Percentiles rank a stretch among this genome's conserved stretches.
phyloP scores from a whole-genome alignment of 768 basidiomycete species.

The Leccinum sublutescens region DNA sequence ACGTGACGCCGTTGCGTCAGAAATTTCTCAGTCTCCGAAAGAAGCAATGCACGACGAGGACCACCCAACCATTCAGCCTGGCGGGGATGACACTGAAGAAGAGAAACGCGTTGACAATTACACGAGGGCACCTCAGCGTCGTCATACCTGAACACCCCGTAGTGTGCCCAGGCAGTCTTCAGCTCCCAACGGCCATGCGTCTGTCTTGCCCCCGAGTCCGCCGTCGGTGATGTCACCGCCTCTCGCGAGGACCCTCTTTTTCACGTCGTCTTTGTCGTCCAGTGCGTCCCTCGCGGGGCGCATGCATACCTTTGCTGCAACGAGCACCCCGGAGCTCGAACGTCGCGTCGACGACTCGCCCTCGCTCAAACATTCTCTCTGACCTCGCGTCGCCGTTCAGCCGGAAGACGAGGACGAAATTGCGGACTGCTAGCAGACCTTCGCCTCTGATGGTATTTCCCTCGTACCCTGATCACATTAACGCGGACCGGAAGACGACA shows the following conservation, averaged over 20 bases:
- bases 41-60: background rate
- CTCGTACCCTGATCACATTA: slow-evolving; percentile 14
- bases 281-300: slow-evolving; percentile 15
- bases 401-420: slow-evolving; percentile 3
- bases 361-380: slow-evolving; percentile 16
- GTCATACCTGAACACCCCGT: slow-evolving; percentile 5
- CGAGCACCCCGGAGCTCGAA: background rate
- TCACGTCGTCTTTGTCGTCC: slow-evolving; percentile 33
- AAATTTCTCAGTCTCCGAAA: background rate
- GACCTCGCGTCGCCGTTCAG: slow-evolving; percentile 22
- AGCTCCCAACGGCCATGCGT: slow-evolving; percentile 31
- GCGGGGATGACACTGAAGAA: background rate
- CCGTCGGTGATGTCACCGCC: slow-evolving; percentile 55
- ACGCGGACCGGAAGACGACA: background rate
- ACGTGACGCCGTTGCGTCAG: slow-evolving; percentile 11
- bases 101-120: slow-evolving; percentile 11
- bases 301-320: background rate
- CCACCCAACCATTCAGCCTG: background rate
- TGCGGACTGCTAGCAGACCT: background rate
- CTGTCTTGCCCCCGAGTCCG: slow-evolving; percentile 54
- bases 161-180: slow-evolving; percentile 11
- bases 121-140: slow-evolving; percentile 19
- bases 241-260: slow-evolving; percentile 55
- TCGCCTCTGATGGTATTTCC: slow-evolving; percentile 23
- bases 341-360: background rate